A percentile compares a stretch with the other conserved stretches of the same genome.
These are phyloP conservation scores for Bryoerythrophyllum caledonicum DNA, from an alignment of 225 moss, liverwort and hornwort genomes.

Conservation along the genomic window DNA sequence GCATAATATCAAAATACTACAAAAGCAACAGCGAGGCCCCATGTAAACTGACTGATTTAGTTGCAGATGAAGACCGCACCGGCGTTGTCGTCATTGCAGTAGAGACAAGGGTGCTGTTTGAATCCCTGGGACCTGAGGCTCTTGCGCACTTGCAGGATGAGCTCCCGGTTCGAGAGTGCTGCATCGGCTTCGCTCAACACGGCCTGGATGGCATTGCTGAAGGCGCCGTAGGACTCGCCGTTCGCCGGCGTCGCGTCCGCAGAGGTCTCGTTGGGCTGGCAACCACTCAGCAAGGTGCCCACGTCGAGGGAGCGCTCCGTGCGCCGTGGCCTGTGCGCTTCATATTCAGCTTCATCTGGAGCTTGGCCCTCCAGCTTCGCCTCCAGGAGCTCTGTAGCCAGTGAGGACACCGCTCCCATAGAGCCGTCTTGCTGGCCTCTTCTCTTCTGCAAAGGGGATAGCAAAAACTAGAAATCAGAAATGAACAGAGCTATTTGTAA, in stretches of 20 bases:
- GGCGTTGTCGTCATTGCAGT: constrained; percentile 54
- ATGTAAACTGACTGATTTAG: background rate
- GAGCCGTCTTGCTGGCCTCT: too few species aligned
- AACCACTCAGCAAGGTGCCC: constrained; percentile 74
- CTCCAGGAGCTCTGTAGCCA: constrained; percentile 31
- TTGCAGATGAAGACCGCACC: constrained; percentile 49
- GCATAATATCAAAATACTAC: background rate
- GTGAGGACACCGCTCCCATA: constrained; percentile 36
- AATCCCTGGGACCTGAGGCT: constrained; percentile 70
- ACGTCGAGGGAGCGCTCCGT: constrained; percentile 57
- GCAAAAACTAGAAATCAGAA: background rate
- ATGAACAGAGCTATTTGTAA: too few species aligned
- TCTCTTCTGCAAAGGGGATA: constrained; percentile 36
- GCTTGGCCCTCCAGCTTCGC: constrained; percentile 40
- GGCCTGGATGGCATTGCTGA: constrained; percentile 73
- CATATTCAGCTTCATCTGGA: constrained; percentile 34
- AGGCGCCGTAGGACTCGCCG: constrained; percentile 53
- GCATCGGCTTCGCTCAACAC: constrained; percentile 46
- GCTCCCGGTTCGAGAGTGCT: constrained; percentile 56
- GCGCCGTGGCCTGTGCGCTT: too few species aligned
- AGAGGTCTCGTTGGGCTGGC: too few species aligned
- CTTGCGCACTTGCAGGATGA: constrained; percentile 52
- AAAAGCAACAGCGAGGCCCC: background rate
- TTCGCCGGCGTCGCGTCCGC: too few species aligned
- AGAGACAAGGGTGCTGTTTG: constrained; percentile 84